Conservation (phyloP, 2,329 filamentous ascomycete genomes). For the Stachybotrys elegans region DNA sequence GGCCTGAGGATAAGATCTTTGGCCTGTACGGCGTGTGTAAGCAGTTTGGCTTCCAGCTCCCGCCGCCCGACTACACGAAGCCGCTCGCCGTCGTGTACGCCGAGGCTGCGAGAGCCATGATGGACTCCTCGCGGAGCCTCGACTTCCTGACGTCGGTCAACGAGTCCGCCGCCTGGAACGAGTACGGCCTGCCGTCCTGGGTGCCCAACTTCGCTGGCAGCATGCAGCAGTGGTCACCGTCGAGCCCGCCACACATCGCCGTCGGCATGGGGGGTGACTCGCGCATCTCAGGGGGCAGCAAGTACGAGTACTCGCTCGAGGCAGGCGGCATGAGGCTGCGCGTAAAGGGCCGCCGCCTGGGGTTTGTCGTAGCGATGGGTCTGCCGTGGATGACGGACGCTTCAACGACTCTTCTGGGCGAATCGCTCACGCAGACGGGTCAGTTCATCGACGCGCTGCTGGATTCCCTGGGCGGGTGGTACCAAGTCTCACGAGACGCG, state of each 20-base stretch:
- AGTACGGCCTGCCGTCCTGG: neutral
- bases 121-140: neutral
- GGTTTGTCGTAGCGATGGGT: neutral
- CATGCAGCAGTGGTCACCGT: neutral
- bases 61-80: neutral
- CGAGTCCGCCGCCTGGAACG: neutral
- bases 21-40: slow-evolving; percentile 1
- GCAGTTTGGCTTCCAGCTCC: neutral
- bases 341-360: slow-evolving; percentile 1
- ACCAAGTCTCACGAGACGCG: neutral
- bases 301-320: neutral
- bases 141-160: neutral
- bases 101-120: neutral
- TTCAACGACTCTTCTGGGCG: neutral
- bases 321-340: neutral
- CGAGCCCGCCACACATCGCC: neutral
- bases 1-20: slow-evolving; percentile 1
- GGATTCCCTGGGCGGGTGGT: neutral
- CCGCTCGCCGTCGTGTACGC: neutral
- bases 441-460: slow-evolving; percentile 1
- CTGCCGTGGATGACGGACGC: slow-evolving; percentile 1
- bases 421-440: neutral
- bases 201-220: slow-evolving; percentile 1
- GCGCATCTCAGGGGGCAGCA: neutral
- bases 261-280: neutral